Base-by-base conservation (phyloP, 768 basidiomycete species). In the Boletus edulis region DNA sequence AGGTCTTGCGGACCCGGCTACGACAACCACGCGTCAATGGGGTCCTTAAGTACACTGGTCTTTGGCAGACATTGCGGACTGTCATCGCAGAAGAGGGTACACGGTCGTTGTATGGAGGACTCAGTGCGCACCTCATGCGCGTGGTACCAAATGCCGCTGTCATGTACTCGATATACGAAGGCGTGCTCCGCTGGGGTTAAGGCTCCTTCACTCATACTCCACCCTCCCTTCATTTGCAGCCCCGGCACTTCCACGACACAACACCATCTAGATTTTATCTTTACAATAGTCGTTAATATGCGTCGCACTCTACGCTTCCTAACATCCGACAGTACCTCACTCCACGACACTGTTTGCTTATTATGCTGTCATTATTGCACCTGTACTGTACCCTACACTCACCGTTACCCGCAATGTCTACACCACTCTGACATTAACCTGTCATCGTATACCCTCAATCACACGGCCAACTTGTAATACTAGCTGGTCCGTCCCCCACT, bases 111-210 rank as follows among this genome's bases (percentile, higher is more conserved):
- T 98, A 99, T 63, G 89, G 92, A 12, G 97, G 97, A 11, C 81
- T 99, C 52, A 89, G 87, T 51, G 94, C 97, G 0, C 97, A 98
- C 69, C 78, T 99, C 54, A 88, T 99, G 83, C 87, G 97, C 47
- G 94, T 98, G 54, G 91, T 99, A 4, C 96, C 96, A 8, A 99
- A 99, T 62, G 96, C 96, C 0, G 90, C 89, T 1, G 91, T 95
- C 60, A 98, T 98, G 96, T 99, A 88, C 74, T 86, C 85, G 57
- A 94, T 97, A 66, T 98, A 98, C 66, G 95, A 98, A 70, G 84
- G 87, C 24, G 76, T 86, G 31, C 75, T 95, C 31, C 78, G 85
- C 39, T 91, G 84, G 85, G 75, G 64, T 20, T 59, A 11, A 52
- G 18, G 42, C 43, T 14, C 11, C 12, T 31, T 15, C 35, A 15